phyloP scores from a whole-genome alignment of 1,284 basidiomycete species.

The Phylloboletellus chloephorus region DNA sequence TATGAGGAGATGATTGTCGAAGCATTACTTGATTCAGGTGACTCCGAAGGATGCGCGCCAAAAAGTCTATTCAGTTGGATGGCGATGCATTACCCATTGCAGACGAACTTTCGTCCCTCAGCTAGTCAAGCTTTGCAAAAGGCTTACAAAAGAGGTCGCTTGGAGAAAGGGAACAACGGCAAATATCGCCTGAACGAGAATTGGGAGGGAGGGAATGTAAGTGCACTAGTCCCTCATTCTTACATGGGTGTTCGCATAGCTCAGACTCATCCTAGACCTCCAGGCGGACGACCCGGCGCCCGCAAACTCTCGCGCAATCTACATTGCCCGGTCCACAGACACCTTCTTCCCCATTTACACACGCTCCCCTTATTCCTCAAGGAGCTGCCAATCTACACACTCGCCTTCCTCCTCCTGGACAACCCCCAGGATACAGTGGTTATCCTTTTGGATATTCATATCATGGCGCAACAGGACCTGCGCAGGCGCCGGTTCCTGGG shows the following conservation, averaged over 20 bases:
- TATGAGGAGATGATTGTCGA: conserved; percentile 86
- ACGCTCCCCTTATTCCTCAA: conserved; percentile 45
- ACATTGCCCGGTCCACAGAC: conserved; percentile 32
- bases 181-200: conserved; percentile 65
- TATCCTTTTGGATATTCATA: conserved; percentile 27
- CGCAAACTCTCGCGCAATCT: conserved; percentile 50
- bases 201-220: conserved; percentile 76
- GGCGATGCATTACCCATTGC: conserved; percentile 70
- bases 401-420: conserved; percentile 28
- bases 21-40: conserved; percentile 56
- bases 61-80: conserved; percentile 78
- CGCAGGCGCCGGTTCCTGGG: conserved; percentile 1
- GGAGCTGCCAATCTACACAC: conserved; percentile 29
- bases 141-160: conserved; percentile 68
- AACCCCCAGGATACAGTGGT: conserved; percentile 27
- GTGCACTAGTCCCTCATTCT: conserved; percentile 24
- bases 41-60: conserved; percentile 69
- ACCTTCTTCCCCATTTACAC: conserved; percentile 54
- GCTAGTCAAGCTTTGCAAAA: conserved; percentile 81
- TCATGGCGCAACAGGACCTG: conserved; percentile 13
- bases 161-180: conserved; percentile 64
- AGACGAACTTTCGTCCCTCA: conserved; percentile 78
- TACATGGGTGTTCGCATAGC: conserved; percentile 8
- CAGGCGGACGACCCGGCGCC: conserved; percentile 60
- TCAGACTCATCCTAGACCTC: conserved; percentile 45